Percentiles rank a stretch among this genome's conserved stretches.
phyloP scores from a whole-genome alignment of 1,284 basidiomycete genomes.

The Trichosporon coremiiforme region DNA sequence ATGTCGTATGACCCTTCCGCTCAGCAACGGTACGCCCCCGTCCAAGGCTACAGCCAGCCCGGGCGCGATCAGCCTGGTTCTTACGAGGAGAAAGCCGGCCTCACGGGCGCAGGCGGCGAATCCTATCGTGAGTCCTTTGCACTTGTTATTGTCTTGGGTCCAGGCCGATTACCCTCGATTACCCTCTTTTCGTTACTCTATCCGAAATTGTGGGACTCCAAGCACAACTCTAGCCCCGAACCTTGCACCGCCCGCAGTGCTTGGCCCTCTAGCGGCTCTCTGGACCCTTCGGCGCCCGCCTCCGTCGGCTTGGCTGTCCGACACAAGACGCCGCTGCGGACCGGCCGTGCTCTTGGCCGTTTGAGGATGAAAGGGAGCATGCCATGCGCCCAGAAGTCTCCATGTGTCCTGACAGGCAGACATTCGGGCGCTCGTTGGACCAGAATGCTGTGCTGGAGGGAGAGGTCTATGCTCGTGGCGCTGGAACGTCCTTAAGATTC shows the following conservation, averaged over 20 bases:
- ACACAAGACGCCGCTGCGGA: neutral
- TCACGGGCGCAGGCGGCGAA: neutral
- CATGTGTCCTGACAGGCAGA: constrained; percentile 1
- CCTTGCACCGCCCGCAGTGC: neutral
- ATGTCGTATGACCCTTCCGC: constrained; percentile 25
- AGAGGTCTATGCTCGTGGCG: neutral
- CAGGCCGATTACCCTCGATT: neutral
- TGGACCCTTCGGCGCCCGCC: neutral
- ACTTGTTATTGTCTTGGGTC: neutral
- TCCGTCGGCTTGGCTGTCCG: neutral
- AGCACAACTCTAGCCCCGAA: neutral
- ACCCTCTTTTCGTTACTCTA: constrained; percentile 1
- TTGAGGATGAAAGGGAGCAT: neutral
- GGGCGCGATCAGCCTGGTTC: constrained; percentile 10
- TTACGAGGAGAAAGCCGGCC: neutral
- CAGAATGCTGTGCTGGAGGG: constrained; percentile 8
- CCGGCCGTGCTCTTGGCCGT: neutral
- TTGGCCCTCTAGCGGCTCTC: neutral
- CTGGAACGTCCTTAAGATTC: neutral
- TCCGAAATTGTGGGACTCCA: constrained; percentile 3
- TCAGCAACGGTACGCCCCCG: constrained; percentile 37
- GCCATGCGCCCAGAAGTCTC: neutral
- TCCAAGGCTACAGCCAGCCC: constrained; percentile 33
- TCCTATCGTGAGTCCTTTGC: constrained; percentile 12
- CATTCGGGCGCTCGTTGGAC: neutral